A percentile compares a stretch with the other conserved stretches of the same genome.
Evolutionary conservation across 345 rosid species (phyloP).

Genomic region (Melaleuca alternifolia): DNA sequence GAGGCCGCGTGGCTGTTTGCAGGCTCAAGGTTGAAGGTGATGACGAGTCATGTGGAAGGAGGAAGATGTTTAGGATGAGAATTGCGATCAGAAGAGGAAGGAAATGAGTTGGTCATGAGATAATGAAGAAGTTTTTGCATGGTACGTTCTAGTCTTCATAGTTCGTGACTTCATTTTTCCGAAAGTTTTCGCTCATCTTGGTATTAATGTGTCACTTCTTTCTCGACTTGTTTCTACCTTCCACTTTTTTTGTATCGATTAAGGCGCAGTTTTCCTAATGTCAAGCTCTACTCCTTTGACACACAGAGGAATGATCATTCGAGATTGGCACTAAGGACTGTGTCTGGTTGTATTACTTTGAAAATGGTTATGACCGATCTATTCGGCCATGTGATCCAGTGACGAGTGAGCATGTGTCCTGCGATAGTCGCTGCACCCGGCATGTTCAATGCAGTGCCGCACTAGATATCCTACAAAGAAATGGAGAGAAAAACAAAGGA

Average conservation of each 20-base stretch:
- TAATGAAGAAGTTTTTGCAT: background rate
- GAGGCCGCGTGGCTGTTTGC: conserved; percentile 46
- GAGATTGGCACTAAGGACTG: background rate
- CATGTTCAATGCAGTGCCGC: background rate
- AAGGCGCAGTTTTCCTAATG: background rate
- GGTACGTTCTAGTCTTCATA: background rate
- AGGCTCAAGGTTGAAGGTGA: background rate
- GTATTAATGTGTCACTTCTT: background rate
- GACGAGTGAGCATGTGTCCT: background rate
- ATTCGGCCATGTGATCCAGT: background rate
- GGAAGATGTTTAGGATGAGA: background rate
- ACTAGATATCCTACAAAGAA: background rate
- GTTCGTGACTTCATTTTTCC: background rate
- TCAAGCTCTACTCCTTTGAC: background rate
- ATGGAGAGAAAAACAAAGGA: background rate
- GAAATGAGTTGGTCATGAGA: background rate
- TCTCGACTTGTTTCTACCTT: background rate
- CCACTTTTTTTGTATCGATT: background rate
- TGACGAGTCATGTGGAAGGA: background rate
- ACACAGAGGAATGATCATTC: background rate
- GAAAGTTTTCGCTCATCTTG: background rate
- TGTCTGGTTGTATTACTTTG: background rate
- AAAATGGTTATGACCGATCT: background rate
- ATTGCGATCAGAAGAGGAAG: background rate
- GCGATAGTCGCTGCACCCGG: background rate